Evolutionary conservation across 2,329 filamentous ascomycete genomes (phyloP), one percentile per base, ranked within the genome.

Genomic region (Trichoderma atroviride): DNA sequence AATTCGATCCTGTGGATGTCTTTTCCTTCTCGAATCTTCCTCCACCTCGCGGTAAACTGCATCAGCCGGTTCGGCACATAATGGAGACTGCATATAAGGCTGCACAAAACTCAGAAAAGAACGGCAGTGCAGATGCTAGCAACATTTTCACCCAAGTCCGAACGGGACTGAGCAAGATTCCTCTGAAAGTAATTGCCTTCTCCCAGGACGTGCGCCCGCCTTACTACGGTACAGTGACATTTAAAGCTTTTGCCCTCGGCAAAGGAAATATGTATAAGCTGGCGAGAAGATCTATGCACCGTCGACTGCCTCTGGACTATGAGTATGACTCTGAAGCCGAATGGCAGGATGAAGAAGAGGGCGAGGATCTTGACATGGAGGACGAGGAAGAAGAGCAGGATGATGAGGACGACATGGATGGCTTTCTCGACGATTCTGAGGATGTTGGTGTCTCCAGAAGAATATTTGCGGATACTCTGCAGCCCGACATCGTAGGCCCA

Each of bases 241-340:
- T 86, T 67, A 83, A 85, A 5, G 86, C 87, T 16, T 80, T 75
- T 71, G 83, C 76, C 61, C 79, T 80, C 55, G 84, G 81, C 1
- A 74, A 74, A 19, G 76, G 83, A 1, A 85, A 86, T 35, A 83
- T 89, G 71, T 76, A 76, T 4, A 82, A 79, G 58, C 77, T 89
- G 7, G 86, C 87, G 70, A 77, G 87, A 75, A 81, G 88, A 77
- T 83, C 92, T 71, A 73, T 84, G 75, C 78, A 82, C 73, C 78
- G 85, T 71, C 80, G 83, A n/a, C 81, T 93, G 1, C 87, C 89
- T 5, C 85, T 92, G 4, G 85, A 93, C 74, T 96, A 96, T 77
- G 92, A 94, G 72, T 94, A 95, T 76, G 92, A 96, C 75, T 95
- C 92, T 3, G 92, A 96, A 78, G 92, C 88, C 6, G 93, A 96